These are phyloP conservation scores for Chlorella vulgaris DNA, from an alignment of 139 green algal species.

Conservation along the genomic window DNA sequence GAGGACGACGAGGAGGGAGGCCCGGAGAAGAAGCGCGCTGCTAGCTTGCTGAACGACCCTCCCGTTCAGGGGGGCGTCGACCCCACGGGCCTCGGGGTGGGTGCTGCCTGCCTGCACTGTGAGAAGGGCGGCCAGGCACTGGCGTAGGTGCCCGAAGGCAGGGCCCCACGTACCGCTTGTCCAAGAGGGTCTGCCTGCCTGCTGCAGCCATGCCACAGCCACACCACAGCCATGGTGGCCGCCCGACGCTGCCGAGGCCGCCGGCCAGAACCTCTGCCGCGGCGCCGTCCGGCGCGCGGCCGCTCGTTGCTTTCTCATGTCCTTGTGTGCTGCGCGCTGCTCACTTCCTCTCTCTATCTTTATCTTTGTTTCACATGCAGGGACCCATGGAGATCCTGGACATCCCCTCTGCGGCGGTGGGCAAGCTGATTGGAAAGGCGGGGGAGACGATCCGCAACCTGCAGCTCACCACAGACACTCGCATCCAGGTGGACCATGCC, in stretches of 20 bases:
- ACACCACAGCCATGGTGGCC: not conserved
- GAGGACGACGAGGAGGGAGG: constrained; percentile 39
- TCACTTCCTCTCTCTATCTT: not conserved
- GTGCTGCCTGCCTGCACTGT: not conserved
- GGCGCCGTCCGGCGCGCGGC: too few relatives aligned
- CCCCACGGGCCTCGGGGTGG: not conserved
- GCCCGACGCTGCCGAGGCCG: not conserved
- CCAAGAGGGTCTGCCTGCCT: not conserved
- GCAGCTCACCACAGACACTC: constrained; percentile 67
- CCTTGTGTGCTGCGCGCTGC: not conserved
- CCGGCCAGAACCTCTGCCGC: not conserved
- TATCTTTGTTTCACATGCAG: not conserved
- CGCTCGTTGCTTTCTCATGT: not conserved
- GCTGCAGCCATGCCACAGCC: not conserved
- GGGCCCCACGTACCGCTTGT: not conserved
- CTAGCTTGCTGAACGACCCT: not conserved
- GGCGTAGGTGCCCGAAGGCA: not conserved
- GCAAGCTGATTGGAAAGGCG: constrained; percentile 85
- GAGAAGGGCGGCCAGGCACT: too few relatives aligned
- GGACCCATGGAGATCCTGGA: constrained; percentile 39
- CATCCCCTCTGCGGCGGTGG: constrained; percentile 63
- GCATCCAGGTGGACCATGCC: constrained; percentile 81
- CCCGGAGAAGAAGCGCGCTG: constrained; percentile 46
- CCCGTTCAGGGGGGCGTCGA: constrained; percentile 4
- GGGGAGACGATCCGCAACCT: constrained; percentile 89